phyloP scores from a whole-genome alignment of 2,329 filamentous ascomycete species.

The Fusarium sp. region DNA sequence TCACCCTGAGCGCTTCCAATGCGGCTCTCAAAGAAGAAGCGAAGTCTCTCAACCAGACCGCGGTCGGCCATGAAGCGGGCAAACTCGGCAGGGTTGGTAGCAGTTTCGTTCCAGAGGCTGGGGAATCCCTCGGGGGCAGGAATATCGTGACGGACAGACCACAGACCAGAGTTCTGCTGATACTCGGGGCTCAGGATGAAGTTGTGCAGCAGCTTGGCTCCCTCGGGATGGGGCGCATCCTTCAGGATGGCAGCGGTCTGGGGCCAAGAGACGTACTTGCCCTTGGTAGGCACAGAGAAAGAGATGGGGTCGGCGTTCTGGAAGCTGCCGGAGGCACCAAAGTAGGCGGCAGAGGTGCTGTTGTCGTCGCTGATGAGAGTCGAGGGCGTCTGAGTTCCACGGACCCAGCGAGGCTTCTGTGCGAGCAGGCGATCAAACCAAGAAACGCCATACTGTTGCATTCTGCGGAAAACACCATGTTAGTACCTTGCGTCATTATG shows the following conservation, averaged over 20 bases:
- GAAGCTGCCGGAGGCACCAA: constrained; percentile 45
- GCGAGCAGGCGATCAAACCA: constrained; percentile 62
- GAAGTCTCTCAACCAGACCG: constrained; percentile 53
- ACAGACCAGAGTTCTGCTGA: constrained; percentile 46
- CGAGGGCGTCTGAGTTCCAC: constrained; percentile 59
- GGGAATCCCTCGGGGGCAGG: constrained; percentile 44
- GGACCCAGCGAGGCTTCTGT: constrained; percentile 66
- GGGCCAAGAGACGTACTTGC: constrained; percentile 60
- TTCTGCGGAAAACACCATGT: constrained; percentile 31
- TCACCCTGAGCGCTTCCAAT: constrained; percentile 57
- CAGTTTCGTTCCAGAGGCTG: constrained; percentile 18
- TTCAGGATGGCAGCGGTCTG: constrained; percentile 62
- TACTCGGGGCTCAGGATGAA: constrained; percentile 58
- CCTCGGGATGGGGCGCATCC: constrained; percentile 61
- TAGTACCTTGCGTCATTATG: background rate
- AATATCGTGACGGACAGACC: constrained; percentile 53
- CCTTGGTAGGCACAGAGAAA: constrained; percentile 50
- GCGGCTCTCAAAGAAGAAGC: constrained; percentile 55
- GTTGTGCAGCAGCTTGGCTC: constrained; percentile 62
- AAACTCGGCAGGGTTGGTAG: constrained; percentile 54
- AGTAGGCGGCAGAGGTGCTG: constrained; percentile 49
- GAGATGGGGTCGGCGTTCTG: constrained; percentile 33
- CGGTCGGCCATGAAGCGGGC: constrained; percentile 57
- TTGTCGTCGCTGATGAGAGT: constrained; percentile 49
- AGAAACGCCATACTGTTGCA: constrained; percentile 54